phyloP scores from a whole-genome alignment of 352 stramenopile genomes.

The Blastocystis sp. region DNA sequence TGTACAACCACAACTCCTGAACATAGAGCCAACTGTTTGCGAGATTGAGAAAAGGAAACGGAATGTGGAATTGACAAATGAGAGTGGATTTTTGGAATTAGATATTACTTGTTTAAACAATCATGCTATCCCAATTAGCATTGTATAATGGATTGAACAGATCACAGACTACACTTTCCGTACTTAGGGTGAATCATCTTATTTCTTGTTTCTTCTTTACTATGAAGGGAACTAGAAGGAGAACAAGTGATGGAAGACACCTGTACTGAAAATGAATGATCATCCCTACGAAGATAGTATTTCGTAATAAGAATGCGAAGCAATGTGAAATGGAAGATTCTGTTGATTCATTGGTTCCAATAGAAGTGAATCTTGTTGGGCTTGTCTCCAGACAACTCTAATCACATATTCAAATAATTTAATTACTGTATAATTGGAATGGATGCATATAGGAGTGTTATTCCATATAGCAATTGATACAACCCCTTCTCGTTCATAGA shows the following conservation, averaged over 20 bases:
- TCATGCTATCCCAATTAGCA: neutral
- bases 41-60: neutral
- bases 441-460: neutral
- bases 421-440: neutral
- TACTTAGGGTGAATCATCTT: neutral
- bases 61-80: neutral
- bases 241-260: neutral
- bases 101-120: too few relatives aligned
- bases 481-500: neutral
- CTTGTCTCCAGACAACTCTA: neutral
- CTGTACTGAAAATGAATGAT: neutral
- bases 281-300: neutral
- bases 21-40: conserved; percentile 6
- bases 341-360: neutral
- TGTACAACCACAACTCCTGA: conserved; percentile 2
- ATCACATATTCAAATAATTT: neutral
- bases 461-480: neutral
- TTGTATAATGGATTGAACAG: neutral
- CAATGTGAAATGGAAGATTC: neutral
- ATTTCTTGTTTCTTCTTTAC: neutral
- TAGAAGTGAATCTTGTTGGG: neutral
- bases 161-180: neutral
- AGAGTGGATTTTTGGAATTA: neutral
- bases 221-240: neutral
- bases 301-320: neutral